Conservation (phyloP, 176 grass and related monocot species). For the Echinochloa phyllopogon region DNA sequence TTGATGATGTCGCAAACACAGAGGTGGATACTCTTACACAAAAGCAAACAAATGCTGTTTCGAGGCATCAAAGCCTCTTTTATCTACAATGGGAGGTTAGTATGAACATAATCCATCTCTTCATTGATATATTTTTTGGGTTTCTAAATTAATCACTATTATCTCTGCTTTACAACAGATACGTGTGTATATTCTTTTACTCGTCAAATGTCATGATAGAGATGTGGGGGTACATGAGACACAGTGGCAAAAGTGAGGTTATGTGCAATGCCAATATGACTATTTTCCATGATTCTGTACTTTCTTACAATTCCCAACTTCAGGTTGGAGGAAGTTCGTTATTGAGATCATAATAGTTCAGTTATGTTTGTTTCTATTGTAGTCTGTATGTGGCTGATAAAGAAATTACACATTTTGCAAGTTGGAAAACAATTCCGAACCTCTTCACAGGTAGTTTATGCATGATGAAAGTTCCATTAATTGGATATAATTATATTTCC, state of each 20-base stretch:
- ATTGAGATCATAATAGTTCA: not conserved
- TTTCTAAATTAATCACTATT: constrained; percentile 35
- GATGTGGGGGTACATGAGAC: not conserved
- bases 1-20: constrained; percentile 31
- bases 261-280: not conserved
- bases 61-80: constrained; percentile 1
- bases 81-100: constrained; percentile 41
- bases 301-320: constrained; percentile 31
- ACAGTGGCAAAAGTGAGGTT: constrained; percentile 1
- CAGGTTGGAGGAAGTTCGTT: not conserved
- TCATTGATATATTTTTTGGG: constrained; percentile 24
- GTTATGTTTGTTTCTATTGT: constrained; percentile 6
- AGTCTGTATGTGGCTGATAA: constrained; percentile 33
- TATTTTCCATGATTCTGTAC: not conserved
- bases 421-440: not conserved
- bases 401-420: not conserved
- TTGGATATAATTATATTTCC: constrained; percentile 29
- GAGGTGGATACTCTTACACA: not conserved
- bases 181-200: not conserved
- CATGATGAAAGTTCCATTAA: not conserved
- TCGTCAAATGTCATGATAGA: not conserved
- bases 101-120: constrained; percentile 9
- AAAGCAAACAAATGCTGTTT: constrained; percentile 16
- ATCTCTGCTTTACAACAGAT: constrained; percentile 26
- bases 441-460: constrained; percentile 39